These are phyloP conservation scores for Dioscorea dumetorum DNA, from an alignment of 106 monocot species.

Conservation along the genomic window DNA sequence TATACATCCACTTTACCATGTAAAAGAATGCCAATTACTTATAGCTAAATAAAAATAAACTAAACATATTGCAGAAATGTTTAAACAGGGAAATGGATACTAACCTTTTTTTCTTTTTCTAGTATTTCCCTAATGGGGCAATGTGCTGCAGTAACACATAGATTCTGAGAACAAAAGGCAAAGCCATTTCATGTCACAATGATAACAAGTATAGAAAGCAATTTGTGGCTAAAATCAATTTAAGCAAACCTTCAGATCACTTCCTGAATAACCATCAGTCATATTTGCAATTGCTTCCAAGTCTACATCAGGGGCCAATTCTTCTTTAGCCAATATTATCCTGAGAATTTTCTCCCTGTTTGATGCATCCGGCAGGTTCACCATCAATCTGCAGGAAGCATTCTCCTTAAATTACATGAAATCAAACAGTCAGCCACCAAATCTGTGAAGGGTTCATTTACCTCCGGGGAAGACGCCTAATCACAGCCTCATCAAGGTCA, in stretches of 20 bases:
- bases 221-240: background rate
- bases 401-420: conserved; percentile 1
- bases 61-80: no score
- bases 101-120: conserved; percentile 89
- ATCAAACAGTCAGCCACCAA: no score
- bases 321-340: conserved; percentile 87
- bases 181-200: no score
- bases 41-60: no score
- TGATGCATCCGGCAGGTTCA: conserved; percentile 80
- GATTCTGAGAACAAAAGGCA: conserved; percentile 49
- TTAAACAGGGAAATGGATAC: background rate
- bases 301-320: conserved; percentile 49
- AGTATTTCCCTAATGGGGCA: conserved; percentile 96
- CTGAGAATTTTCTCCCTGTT: conserved; percentile 88
- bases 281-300: conserved; percentile 72
- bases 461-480: conserved; percentile 79
- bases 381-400: conserved; percentile 66
- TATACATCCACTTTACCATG: no score
- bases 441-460: conserved; percentile 1
- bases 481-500: conserved; percentile 93
- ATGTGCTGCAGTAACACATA: conserved; percentile 95
- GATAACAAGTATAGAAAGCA: conserved; percentile 3
- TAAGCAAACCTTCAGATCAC: conserved; percentile 74
- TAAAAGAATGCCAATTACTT: no score
- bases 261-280: conserved; percentile 98